phyloP scores from a whole-genome alignment of 345 rosid species.

The Rhodamnia argentea region DNA sequence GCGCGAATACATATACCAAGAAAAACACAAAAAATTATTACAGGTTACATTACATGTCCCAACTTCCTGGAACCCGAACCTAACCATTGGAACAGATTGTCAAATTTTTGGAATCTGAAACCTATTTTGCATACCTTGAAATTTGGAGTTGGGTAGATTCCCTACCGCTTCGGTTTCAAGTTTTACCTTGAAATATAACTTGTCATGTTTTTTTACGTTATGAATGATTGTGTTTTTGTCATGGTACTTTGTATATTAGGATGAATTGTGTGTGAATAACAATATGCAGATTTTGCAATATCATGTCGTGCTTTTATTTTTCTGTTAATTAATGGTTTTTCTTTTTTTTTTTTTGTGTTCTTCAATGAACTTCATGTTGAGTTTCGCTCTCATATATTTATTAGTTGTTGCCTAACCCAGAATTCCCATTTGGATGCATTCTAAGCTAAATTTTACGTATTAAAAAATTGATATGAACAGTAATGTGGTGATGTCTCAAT shows the following conservation, averaged over 20 bases:
- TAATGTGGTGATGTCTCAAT: neutral
- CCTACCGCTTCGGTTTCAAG: too few species aligned
- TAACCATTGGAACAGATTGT: too few species aligned
- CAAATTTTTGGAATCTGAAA: too few species aligned
- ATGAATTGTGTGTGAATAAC: neutral
- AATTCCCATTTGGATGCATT: neutral
- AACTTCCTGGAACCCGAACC: too few species aligned
- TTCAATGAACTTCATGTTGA: neutral
- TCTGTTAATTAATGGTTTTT: neutral
- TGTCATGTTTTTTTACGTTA: too few species aligned
- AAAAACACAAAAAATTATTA: too few species aligned
- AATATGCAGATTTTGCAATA: neutral
- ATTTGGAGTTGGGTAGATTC: neutral
- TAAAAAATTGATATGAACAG: neutral
- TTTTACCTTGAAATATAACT: too few species aligned
- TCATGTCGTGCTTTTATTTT: neutral
- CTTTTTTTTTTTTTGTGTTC: neutral
- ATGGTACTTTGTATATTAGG: too few species aligned
- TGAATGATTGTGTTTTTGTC: too few species aligned
- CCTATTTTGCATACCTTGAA: neutral
- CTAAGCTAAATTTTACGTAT: neutral
- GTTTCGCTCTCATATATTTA: neutral
- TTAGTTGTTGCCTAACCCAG: neutral
- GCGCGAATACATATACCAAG: too few species aligned
- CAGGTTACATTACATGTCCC: too few species aligned